Evolutionary conservation across 345 rosid species (phyloP).

Genomic region (Eucalyptus albens): DNA sequence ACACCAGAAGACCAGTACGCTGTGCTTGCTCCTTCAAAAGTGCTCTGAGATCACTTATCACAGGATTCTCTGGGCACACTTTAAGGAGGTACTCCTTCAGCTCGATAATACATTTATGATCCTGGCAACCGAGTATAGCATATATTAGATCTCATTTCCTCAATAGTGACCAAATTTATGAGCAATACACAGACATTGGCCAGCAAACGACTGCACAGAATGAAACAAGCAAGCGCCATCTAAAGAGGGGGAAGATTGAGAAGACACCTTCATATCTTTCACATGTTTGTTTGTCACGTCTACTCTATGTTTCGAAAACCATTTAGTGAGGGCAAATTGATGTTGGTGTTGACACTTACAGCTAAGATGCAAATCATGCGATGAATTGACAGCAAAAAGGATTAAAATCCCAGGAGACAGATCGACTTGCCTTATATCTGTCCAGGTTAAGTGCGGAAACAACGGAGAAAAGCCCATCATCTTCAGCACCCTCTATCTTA

Average conservation of each 20-base stretch:
- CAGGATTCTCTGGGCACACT: conserved; percentile 32
- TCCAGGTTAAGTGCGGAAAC: conserved; percentile 62
- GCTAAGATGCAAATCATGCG: neutral
- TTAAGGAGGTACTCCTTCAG: conserved; percentile 52
- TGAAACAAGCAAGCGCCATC: neutral
- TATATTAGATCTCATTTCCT: neutral
- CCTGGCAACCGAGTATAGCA: conserved; percentile 13
- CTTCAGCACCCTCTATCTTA: conserved; percentile 74
- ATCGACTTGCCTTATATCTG: conserved; percentile 56
- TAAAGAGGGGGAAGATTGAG: neutral
- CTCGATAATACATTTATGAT: conserved; percentile 42
- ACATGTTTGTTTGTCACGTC: neutral
- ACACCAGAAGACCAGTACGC: conserved; percentile 62
- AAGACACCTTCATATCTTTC: neutral
- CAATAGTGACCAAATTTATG: neutral
- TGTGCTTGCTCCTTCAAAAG: conserved; percentile 42
- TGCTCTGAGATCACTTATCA: conserved; percentile 17
- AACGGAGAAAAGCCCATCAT: conserved; percentile 44
- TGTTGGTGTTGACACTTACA: neutral
- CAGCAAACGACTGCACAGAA: neutral
- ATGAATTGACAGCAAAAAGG: neutral
- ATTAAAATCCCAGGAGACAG: neutral
- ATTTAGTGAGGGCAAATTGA: neutral
- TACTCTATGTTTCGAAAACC: neutral
- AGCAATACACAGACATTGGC: neutral